Base-by-base conservation (phyloP, 2,329 filamentous ascomycete genomes). In the Sporothrix globosa region DNA sequence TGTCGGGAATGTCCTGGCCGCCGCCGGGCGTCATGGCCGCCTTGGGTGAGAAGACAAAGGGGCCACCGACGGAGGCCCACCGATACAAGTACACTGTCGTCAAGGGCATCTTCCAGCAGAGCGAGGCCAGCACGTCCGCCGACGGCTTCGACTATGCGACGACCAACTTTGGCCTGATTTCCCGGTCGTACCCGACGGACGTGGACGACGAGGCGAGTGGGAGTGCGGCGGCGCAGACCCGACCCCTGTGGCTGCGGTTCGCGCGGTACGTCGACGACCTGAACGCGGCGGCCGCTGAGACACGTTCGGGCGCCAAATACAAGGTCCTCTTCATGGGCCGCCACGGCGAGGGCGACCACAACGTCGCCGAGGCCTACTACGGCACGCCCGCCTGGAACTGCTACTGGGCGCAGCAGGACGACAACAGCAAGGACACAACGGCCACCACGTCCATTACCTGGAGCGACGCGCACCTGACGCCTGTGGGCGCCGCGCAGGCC, bases 301-400 rank as follows among this genome's bases (percentile, higher is more conserved):
- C 21, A 0, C 41, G n/a, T 19, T 46, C 24, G 10, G 46, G 46
- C 24, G 48, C 56, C 24, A 9, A n/a, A 27, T 92, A 91, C 81
- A 90, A 90, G 75, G 82, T 93, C 11, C 77, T 92, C 41, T 89
- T 89, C 78, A 82, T 91, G 77, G 90, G 87, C 3, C 87, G 91
- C 52, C 91, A 92, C 76, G 91, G 90, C 27, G 85, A 92, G 78
- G 90, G 90, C 14, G 87, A 81, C 74, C 86, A 88, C 73, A 89
- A 88, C 73, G 83, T 83, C 7, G 90, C 89, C 17, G 88, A 91
- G 78, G 81, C 82, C 39, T 90, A 83, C 77, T 92, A 90, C 74
- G 89, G 89, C 61, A 91, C 89, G 0, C 85, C 87, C 1, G 87
- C 86, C 2, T 92, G 90, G 90, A 89, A 92, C 76, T 71, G 87